Base-by-base conservation (phyloP, 495 filamentous ascomycete species). In the Collariella sp. region DNA sequence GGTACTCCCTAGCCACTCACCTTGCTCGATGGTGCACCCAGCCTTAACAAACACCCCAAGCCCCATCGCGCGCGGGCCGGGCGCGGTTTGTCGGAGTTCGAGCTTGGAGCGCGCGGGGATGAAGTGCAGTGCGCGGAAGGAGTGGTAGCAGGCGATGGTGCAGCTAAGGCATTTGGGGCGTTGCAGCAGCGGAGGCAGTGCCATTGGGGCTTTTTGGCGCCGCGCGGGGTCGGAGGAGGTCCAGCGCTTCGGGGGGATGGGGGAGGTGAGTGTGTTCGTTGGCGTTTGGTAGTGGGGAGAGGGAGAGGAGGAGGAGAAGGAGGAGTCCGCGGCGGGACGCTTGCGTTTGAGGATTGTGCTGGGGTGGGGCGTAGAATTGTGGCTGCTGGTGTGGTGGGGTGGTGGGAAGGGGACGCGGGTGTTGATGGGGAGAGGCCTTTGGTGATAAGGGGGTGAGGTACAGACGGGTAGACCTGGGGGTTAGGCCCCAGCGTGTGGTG, bases 1-100 rank as follows among this genome's bases (percentile, higher is more conserved):
- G 20, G 24, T 54, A 54, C 23, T 54, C 42, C 52, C 52, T 7
- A 54, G 34, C 20, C 35, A 54, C 20, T 23, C 13, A 9, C 43
- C 52, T 12, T 13, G 11, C 23, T n/a, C 15, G 24, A 54, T 40
- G 11, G 22, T n/a, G 4, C 22, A 13, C 3, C 34, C 34, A 2
- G 16, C 1, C 33, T 40, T 38, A 23, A 54, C 52, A 1, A 54
- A 54, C 11, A 54, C 22, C 2, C 52, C 52, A n/a, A 47, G 36
- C 5, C 52, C 52, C n/a, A 10, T 54, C 1, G 26, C 43, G 4
- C 24, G 31, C 3, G n/a, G 16, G 1, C 52, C 52, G 5, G 44
- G 26, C 15, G 44, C 26, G 1, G 42, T 47, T 10, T 48, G 31
- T 3, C 52, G 52, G 43, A 54, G 47, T 23, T 54, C 22, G 1